These are phyloP conservation scores for Pythium apleroticum DNA, from an alignment of 352 stramenopile species.

Conservation along the genomic window DNA sequence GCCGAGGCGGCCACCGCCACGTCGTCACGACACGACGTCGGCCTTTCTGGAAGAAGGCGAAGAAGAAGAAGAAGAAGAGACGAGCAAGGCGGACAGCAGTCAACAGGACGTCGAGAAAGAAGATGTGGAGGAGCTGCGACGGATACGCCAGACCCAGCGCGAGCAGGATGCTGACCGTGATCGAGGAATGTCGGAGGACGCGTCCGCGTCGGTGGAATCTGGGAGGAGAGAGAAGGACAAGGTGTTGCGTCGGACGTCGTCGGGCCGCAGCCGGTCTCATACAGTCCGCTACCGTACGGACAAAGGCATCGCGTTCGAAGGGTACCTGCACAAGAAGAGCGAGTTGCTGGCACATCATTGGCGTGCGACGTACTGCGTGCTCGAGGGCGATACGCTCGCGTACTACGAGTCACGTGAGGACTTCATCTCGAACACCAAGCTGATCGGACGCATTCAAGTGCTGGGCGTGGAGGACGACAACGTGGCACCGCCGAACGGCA, in stretches of 20 bases:
- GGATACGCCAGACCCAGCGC: constrained; percentile 4
- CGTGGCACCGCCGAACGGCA: constrained; percentile 33
- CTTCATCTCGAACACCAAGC: constrained; percentile 78
- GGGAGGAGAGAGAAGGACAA: not conserved
- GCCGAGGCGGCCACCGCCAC: constrained; percentile 36
- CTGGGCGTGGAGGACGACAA: constrained; percentile 64
- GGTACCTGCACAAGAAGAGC: constrained; percentile 84
- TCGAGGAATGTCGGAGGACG: not conserved
- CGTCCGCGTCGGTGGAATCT: not conserved
- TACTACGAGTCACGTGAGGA: constrained; percentile 83
- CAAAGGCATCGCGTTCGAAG: constrained; percentile 77
- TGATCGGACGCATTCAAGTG: constrained; percentile 73
- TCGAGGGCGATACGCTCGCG: constrained; percentile 75
- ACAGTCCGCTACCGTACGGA: constrained; percentile 68
- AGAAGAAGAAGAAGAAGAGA: constrained; percentile 5
- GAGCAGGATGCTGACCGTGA: constrained; percentile 1
- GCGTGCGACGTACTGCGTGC: constrained; percentile 73
- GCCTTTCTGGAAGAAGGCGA: constrained; percentile 55
- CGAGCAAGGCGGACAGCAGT: not conserved
- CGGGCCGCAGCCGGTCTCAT: constrained; percentile 39
- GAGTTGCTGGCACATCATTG: constrained; percentile 62
- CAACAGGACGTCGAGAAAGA: constrained; percentile 4
- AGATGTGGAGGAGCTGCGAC: constrained; percentile 15
- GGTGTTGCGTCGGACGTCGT: not conserved
- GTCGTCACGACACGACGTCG: constrained; percentile 41